Conservation (phyloP, 2,329 filamentous ascomycete genomes). For the Diplodia scrobiculata region DNA sequence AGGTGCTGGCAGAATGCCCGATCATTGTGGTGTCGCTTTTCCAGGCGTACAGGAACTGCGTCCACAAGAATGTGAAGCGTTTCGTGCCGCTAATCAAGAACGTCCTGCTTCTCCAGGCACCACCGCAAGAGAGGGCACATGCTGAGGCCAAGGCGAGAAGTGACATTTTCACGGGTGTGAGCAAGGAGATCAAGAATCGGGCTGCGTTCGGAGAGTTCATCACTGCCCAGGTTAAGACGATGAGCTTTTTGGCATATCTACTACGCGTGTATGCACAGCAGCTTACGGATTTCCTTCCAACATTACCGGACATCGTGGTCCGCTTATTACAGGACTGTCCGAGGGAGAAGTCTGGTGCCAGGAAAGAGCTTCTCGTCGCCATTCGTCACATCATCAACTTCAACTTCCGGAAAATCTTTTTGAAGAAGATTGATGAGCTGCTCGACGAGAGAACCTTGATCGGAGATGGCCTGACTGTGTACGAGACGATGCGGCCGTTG, state of each 20-base stretch:
- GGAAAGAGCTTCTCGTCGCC: conserved; percentile 93
- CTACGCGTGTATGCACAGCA: conserved; percentile 85
- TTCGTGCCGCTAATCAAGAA: conserved; percentile 95
- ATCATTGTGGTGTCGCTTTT: conserved; percentile 99
- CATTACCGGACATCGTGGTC: conserved; percentile 85
- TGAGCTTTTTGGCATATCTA: conserved; percentile 96
- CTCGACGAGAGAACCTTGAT: conserved; percentile 92
- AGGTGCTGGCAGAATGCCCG: conserved; percentile 93
- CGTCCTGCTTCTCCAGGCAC: conserved; percentile 84
- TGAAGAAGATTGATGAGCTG: conserved; percentile 91
- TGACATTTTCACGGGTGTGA: conserved; percentile 88
- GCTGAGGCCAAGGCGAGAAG: conserved; percentile 76
- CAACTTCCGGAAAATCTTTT: conserved; percentile 93
- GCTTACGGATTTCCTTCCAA: conserved; percentile 81
- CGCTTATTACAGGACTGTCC: conserved; percentile 91
- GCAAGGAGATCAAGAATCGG: conserved; percentile 88
- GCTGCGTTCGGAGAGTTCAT: conserved; percentile 97
- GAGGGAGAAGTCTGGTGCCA: conserved; percentile 85
- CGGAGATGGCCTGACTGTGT: conserved; percentile 92
- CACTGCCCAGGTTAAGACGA: conserved; percentile 96
- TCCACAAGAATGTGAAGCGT: conserved; percentile 79
- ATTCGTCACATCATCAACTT: conserved; percentile 99
- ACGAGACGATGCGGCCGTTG: conserved; percentile 91
- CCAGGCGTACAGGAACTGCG: conserved; percentile 81
- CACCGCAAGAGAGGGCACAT: conserved; percentile 90